Conservation (phyloP, 2,329 filamentous ascomycete genomes). For the Zymoseptoria crescenta region DNA sequence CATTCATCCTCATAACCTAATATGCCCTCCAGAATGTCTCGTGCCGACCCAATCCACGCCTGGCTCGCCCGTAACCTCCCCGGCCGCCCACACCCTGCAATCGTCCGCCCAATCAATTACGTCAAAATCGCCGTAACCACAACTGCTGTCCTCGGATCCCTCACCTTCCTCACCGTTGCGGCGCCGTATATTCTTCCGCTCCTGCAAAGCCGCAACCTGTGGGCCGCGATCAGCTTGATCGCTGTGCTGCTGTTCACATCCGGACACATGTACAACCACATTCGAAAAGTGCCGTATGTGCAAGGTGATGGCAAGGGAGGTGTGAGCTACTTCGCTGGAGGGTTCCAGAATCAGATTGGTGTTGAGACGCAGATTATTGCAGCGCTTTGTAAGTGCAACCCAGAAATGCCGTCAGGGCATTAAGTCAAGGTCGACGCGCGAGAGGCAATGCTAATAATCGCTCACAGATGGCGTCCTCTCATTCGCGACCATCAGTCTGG, state of each 20-base stretch:
- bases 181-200: conserved; percentile 74
- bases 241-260: conserved; percentile 86
- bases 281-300: conserved; percentile 91
- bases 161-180: conserved; percentile 62
- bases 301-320: conserved; percentile 75
- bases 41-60: conserved; percentile 67
- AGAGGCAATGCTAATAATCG: conserved; percentile 13
- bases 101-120: conserved; percentile 84
- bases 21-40: conserved; percentile 50
- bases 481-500: conserved; percentile 84
- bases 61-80: conserved; percentile 76
- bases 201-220: conserved; percentile 83
- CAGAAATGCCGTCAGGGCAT: no score
- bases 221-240: conserved; percentile 85
- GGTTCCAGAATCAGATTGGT: conserved; percentile 90
- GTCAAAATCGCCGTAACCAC: conserved; percentile 60
- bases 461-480: conserved; percentile 65
- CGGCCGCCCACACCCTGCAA: conserved; percentile 64
- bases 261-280: conserved; percentile 99
- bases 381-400: conserved; percentile 67
- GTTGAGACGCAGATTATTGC: conserved; percentile 94
- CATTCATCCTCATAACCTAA: background rate
- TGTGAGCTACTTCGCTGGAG: conserved; percentile 79
- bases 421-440: no score
- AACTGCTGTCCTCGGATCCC: conserved; percentile 59